Conservation (phyloP, 139 green algal species). For the Trebouxia sp. region DNA sequence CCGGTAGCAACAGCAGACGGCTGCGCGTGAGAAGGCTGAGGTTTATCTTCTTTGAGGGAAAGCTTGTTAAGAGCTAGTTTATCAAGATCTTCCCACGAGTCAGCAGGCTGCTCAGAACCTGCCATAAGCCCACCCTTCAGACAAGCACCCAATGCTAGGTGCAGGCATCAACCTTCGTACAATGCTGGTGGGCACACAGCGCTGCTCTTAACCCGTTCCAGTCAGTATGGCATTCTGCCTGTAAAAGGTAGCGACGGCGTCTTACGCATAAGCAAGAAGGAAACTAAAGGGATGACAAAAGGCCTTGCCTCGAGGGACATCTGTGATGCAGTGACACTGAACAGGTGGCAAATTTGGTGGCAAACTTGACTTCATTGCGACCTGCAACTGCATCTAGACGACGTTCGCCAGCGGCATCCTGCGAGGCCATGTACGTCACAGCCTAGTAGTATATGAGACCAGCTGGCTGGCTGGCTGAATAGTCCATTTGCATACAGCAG, state of each 20-base stretch:
- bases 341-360: no score
- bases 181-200: background rate
- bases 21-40: background rate
- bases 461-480: no score
- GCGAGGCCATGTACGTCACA: no score
- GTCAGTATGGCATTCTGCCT: no score
- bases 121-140: constrained; percentile 18
- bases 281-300: background rate
- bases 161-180: constrained; percentile 10
- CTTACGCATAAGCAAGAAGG: background rate
- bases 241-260: no score
- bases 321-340: no score
- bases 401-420: no score
- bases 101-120: constrained; percentile 11
- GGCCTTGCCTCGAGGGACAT: background rate
- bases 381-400: background rate
- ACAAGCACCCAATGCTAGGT: background rate
- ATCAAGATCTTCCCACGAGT: constrained; percentile 22
- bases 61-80: constrained; percentile 12
- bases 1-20: background rate
- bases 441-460: no score
- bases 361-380: background rate
- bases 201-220: no score
- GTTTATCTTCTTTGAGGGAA: background rate
- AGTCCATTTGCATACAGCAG: no score